Percentiles rank a stretch among this genome's conserved stretches.
phyloP scores from a whole-genome alignment of 2,329 filamentous ascomycete species.

The Aspergillus sp. region DNA sequence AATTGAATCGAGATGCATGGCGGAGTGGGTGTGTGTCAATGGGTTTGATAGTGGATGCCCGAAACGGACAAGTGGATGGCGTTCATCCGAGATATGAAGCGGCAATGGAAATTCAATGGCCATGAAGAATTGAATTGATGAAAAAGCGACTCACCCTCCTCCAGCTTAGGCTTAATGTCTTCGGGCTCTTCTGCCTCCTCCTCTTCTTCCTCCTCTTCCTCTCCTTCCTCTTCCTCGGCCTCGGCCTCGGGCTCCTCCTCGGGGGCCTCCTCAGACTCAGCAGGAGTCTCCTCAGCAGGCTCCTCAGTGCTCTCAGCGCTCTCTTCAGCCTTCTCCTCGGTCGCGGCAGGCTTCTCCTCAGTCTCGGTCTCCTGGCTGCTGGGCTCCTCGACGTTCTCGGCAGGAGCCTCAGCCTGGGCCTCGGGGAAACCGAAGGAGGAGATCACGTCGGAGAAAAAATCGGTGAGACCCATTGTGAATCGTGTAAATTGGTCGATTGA shows the following conservation, averaged over 20 bases:
- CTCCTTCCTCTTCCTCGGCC: slow-evolving; percentile 55
- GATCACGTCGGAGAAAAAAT: slow-evolving; percentile 61
- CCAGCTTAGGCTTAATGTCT: slow-evolving; percentile 81
- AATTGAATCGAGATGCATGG: too few relatives aligned
- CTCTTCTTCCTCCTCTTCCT: slow-evolving; percentile 67
- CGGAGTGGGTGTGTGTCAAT: too few relatives aligned
- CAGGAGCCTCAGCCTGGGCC: slow-evolving; percentile 57
- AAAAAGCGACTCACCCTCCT: slow-evolving; percentile 73
- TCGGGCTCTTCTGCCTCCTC: slow-evolving; percentile 77
- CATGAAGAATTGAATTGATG: slow-evolving; percentile 4
- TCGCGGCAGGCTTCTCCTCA: slow-evolving; percentile 30
- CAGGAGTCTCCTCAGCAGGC: slow-evolving; percentile 39
- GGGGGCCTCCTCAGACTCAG: slow-evolving; percentile 39
- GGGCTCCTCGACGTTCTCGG: slow-evolving; percentile 48
- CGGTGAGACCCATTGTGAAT: slow-evolving; percentile 57
- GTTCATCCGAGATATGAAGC: too few relatives aligned
- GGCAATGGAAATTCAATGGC: slow-evolving; percentile 3
- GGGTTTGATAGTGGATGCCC: too few relatives aligned
- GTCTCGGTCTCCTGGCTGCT: slow-evolving; percentile 38
- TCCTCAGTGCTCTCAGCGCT: slow-evolving; percentile 2
- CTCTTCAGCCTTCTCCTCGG: slow-evolving; percentile 44
- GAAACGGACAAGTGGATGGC: too few relatives aligned
- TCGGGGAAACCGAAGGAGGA: slow-evolving; percentile 60
- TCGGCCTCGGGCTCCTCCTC: slow-evolving; percentile 50
- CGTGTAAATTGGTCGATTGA: slow-evolving; percentile 24